A percentile compares a stretch with the other conserved stretches of the same genome.
Conservation (phyloP, 371 early-diverging fungal species). For the Mucor lusitanicus region DNA sequence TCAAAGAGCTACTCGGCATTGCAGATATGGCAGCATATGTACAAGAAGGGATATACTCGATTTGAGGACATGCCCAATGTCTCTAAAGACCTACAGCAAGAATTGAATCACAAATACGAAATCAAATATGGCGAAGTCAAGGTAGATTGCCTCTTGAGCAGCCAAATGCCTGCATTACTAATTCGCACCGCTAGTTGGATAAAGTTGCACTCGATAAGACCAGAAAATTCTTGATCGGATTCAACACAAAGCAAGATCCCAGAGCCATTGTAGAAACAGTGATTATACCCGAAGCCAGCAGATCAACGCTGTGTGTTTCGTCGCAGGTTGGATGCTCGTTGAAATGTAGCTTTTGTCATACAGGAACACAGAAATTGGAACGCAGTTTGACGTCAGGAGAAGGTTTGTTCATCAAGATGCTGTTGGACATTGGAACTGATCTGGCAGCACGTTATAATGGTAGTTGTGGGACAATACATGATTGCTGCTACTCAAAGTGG, state of each 20-base stretch:
- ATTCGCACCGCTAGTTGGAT: slow-evolving; percentile 24
- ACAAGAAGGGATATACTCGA: slow-evolving; percentile 54
- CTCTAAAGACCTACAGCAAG: slow-evolving; percentile 50
- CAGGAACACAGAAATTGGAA: slow-evolving; percentile 87
- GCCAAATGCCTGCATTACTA: neutral
- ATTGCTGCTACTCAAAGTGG: slow-evolving; percentile 61
- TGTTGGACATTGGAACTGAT: neutral
- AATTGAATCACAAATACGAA: slow-evolving; percentile 49
- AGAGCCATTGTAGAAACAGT: slow-evolving; percentile 68
- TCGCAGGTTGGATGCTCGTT: slow-evolving; percentile 91
- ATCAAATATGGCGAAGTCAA: slow-evolving; percentile 67
- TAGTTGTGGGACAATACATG: slow-evolving; percentile 87
- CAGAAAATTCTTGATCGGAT: slow-evolving; percentile 60
- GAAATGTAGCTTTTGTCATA: slow-evolving; percentile 90
- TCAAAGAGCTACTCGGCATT: slow-evolving; percentile 53
- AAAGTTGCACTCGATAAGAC: slow-evolving; percentile 60
- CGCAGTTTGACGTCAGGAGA: slow-evolving; percentile 80
- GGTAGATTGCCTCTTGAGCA: slow-evolving; percentile 27
- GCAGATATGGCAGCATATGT: slow-evolving; percentile 72
- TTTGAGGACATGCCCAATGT: slow-evolving; percentile 73
- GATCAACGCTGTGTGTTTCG: slow-evolving; percentile 87
- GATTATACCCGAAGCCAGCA: slow-evolving; percentile 65
- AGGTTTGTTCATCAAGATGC: slow-evolving; percentile 10
- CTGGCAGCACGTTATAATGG: neutral
- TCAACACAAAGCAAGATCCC: slow-evolving; percentile 46